Evolutionary conservation across 805 yeast species (phyloP), one percentile per base, ranked within the genome.

Genomic region (Sporopachydermia lactativora): DNA sequence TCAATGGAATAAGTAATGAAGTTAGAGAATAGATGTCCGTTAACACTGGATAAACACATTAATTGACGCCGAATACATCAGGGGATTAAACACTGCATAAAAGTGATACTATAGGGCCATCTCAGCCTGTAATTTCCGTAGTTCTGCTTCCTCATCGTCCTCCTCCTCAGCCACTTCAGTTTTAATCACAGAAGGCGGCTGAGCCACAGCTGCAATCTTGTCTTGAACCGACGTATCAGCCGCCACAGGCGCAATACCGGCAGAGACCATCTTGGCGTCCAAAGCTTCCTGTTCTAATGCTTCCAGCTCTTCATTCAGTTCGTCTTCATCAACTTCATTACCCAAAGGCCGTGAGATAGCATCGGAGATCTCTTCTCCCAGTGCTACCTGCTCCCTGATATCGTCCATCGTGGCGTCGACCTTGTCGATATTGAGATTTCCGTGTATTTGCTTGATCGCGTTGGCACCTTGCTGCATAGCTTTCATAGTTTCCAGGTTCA

Each of bases 321-420:
- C 98, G 52, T 68, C 96, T 51, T 85, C 94, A 49, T 71, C 77
- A 37, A 63, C 52, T 43, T 84, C 95, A 40, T 70, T 70, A 42
- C 94, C 94, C 49, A 92, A 72, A 4, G 98, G 96, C 62, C 95
- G 75, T 39, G 95, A 81, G 43, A 92, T 86, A 34, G 98, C 97
- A 43, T 92, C 96, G 39, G 94, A 79, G 42, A 92, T 86, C 66
- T 92, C 98, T 49, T 86, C 96, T 36, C 95, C 82, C 52, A 84
- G 67, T 53, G 89, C 96, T 40, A 89, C 94, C 62, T 92, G 97
- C 58, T 92, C 98, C 51, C 97, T 75, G 47, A 94, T 85, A 46
- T 89, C 95, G 59, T 92, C 98, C 97, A 92, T 89, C 5, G 96
- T 89, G 51, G 79, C 81, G 58, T 92, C 98, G 36, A 92, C 96